Conservation (phyloP, 2,329 filamentous ascomycete species). For the Allantophomopsis lycopodina region DNA sequence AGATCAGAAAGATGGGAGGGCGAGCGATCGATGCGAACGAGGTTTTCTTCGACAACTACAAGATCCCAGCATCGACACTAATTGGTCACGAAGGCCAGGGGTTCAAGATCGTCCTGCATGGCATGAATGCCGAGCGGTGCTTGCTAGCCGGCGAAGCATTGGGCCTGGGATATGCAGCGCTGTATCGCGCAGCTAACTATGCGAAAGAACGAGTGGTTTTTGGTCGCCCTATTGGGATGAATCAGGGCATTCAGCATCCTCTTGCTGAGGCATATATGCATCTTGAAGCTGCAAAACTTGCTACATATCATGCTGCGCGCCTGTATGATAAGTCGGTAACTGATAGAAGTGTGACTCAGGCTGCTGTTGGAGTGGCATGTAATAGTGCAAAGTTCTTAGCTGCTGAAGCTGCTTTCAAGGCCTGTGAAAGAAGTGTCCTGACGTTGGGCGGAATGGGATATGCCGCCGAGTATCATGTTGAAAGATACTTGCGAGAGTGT, state of each 20-base stretch:
- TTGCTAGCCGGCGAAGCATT: slow-evolving; percentile 68
- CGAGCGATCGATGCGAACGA: slow-evolving; percentile 75
- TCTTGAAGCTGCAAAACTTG: slow-evolving; percentile 50
- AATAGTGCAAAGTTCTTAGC: slow-evolving; percentile 62
- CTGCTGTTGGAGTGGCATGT: slow-evolving; percentile 47
- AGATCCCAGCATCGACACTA: slow-evolving; percentile 46
- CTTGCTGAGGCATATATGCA: slow-evolving; percentile 52
- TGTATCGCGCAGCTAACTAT: slow-evolving; percentile 48
- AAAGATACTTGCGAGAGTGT: slow-evolving; percentile 50
- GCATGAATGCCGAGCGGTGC: slow-evolving; percentile 70
- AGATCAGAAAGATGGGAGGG: slow-evolving; percentile 78
- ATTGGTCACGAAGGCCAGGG: slow-evolving; percentile 64
- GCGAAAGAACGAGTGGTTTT: slow-evolving; percentile 55
- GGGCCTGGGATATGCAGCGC: slow-evolving; percentile 63
- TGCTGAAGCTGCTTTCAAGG: slow-evolving; percentile 47
- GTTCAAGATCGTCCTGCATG: slow-evolving; percentile 66
- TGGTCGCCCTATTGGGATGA: slow-evolving; percentile 48
- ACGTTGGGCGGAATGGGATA: slow-evolving; percentile 53
- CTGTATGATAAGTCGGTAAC: slow-evolving; percentile 42
- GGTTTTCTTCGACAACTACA: slow-evolving; percentile 75
- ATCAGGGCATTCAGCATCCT: slow-evolving; percentile 52
- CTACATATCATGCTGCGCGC: slow-evolving; percentile 50
- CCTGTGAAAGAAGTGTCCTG: slow-evolving; percentile 46
- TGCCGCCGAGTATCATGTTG: slow-evolving; percentile 49
- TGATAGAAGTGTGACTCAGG: slow-evolving; percentile 34